Evolutionary conservation across 2,329 filamentous ascomycete species (phyloP).

Genomic region (Arthrobotrys conoides): DNA sequence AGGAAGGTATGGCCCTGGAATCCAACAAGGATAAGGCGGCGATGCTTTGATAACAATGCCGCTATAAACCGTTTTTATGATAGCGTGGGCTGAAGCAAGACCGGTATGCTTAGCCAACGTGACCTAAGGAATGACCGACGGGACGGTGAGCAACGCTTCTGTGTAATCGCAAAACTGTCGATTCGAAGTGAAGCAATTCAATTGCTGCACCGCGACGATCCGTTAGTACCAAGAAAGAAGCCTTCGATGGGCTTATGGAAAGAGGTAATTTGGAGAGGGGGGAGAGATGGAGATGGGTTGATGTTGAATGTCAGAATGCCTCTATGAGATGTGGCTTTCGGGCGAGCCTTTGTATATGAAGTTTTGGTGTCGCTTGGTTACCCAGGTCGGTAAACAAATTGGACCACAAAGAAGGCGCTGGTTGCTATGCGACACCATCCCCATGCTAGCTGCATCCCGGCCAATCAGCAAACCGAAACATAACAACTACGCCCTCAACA

Average conservation of each 20-base stretch:
- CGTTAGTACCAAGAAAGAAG: constrained; percentile 8
- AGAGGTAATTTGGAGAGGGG: neutral
- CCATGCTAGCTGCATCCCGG: constrained; percentile 1
- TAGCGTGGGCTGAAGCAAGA: constrained; percentile 8
- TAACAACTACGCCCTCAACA: constrained; percentile 17
- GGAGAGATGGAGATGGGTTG: constrained; percentile 23
- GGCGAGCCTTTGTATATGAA: constrained; percentile 56
- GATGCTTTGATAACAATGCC: constrained; percentile 10
- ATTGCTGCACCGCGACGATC: constrained; percentile 2
- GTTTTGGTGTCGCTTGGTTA: constrained; percentile 43
- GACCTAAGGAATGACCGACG: constrained; percentile 37
- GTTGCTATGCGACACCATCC: constrained; percentile 58
- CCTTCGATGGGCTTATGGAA: constrained; percentile 8
- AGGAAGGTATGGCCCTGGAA: constrained; percentile 7
- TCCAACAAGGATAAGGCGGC: constrained; percentile 4
- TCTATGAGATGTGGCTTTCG: constrained; percentile 41
- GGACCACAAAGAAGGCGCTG: neutral
- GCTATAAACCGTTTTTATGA: neutral
- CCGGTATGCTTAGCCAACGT: constrained; percentile 37
- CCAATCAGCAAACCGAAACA: constrained; percentile 28
- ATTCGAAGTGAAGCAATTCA: constrained; percentile 13
- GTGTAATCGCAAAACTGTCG: neutral
- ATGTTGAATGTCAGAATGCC: constrained; percentile 39
- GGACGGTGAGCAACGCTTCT: neutral
- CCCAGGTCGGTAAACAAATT: constrained; percentile 44